Conservation (phyloP, 495 filamentous ascomycete species). For the Hypomontagnella monticulosa region DNA sequence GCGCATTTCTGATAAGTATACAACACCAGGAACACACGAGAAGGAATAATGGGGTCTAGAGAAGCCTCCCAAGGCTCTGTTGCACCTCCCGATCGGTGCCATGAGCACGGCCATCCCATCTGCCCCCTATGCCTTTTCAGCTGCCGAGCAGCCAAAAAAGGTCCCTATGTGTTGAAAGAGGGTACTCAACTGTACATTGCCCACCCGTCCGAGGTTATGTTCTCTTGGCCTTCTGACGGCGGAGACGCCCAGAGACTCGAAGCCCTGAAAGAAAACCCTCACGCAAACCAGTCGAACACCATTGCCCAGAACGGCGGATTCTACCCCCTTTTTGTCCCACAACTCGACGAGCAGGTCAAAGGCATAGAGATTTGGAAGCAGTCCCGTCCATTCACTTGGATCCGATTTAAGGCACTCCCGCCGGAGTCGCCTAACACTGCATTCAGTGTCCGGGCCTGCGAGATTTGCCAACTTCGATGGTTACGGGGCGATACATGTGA, state of each 20-base stretch:
- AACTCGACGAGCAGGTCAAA: neutral
- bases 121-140: constrained; percentile 4
- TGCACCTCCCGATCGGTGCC: neutral
- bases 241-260: no score
- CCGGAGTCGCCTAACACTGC: no score
- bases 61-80: neutral
- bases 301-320: neutral
- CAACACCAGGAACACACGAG: no score
- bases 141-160: neutral
- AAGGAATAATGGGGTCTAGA: no score
- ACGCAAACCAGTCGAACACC: no score
- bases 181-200: neutral
- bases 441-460: neutral
- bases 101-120: neutral
- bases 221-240: neutral
- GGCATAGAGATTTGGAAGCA: neutral
- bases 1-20: neutral
- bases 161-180: neutral
- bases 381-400: no score
- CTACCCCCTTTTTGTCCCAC: constrained; percentile 2
- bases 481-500: neutral
- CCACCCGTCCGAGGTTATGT: neutral
- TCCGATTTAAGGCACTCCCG: no score
- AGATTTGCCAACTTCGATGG: constrained; percentile 3
- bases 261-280: no score